phyloP scores from a whole-genome alignment of 176 grass and related monocot species.

The Zea luxurians region DNA sequence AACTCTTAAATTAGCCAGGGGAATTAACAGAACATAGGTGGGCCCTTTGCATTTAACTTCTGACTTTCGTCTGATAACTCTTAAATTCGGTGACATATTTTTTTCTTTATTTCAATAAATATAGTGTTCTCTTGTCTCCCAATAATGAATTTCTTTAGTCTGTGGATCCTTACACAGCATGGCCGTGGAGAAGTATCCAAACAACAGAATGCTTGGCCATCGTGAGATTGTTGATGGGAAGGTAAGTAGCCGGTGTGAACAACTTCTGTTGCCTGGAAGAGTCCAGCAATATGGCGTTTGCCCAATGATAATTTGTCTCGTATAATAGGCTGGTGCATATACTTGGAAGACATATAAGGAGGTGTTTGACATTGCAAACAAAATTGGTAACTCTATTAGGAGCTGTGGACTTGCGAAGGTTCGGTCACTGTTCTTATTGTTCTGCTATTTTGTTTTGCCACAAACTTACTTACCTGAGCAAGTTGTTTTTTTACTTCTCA shows the following conservation, averaged over 20 bases:
- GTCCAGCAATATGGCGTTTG: neutral
- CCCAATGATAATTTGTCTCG: slow-evolving; percentile 25
- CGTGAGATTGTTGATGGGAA: slow-evolving; percentile 68
- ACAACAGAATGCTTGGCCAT: slow-evolving; percentile 75
- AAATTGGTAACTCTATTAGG: slow-evolving; percentile 68
- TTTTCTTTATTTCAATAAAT: slow-evolving; percentile 8
- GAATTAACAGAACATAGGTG: neutral
- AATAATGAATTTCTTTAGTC: slow-evolving; percentile 11
- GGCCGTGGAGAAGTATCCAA: slow-evolving; percentile 66
- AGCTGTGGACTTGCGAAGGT: slow-evolving; percentile 68
- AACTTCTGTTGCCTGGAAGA: neutral
- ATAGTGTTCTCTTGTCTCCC: slow-evolving; percentile 1
- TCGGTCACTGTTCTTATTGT: slow-evolving; percentile 17
- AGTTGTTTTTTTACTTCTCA: neutral
- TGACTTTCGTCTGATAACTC: neutral
- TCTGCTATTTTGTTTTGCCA: slow-evolving; percentile 19
- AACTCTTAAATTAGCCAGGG: slow-evolving; percentile 18
- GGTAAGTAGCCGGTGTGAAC: slow-evolving; percentile 42
- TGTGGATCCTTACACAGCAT: slow-evolving; percentile 38
- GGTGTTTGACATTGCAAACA: slow-evolving; percentile 58
- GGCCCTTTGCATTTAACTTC: slow-evolving; percentile 1
- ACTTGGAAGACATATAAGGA: slow-evolving; percentile 75
- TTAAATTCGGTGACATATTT: slow-evolving; percentile 7
- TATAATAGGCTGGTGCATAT: slow-evolving; percentile 65
- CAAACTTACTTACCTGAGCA: slow-evolving; percentile 10